phyloP scores from a whole-genome alignment of 1,284 basidiomycete species.

The Sanguinoderma infundibulare region DNA sequence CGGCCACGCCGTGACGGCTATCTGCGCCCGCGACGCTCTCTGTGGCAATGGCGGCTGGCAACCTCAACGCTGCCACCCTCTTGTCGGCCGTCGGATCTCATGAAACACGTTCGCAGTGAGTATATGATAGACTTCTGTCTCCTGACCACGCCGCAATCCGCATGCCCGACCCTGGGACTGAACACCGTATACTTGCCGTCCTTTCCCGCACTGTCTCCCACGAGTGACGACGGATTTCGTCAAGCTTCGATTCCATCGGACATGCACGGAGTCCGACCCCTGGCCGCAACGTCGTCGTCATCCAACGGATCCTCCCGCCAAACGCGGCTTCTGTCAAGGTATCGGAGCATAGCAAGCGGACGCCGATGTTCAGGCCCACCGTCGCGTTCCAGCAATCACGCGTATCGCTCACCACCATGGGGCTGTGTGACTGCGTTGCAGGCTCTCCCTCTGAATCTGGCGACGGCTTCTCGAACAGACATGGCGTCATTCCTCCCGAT shows the following conservation, averaged over 20 bases:
- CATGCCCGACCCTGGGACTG: constrained; percentile 1
- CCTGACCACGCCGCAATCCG: constrained; percentile 15
- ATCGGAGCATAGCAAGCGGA: background rate
- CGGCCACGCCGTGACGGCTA: background rate
- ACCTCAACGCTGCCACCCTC: background rate
- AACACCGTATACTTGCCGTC: background rate
- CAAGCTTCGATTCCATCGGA: background rate
- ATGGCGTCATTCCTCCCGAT: background rate
- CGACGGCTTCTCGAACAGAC: background rate
- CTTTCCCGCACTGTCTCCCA: constrained; percentile 9
- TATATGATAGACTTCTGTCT: constrained; percentile 6
- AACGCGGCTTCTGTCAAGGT: background rate
- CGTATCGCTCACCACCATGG: background rate
- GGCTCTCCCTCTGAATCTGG: too few species aligned
- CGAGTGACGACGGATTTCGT: constrained; percentile 2
- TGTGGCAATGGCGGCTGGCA: background rate
- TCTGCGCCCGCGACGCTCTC: background rate
- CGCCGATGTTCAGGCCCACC: too few species aligned
- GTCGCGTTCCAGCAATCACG: too few species aligned
- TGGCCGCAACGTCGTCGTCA: background rate
- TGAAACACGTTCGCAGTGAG: background rate
- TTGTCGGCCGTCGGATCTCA: constrained; percentile 19
- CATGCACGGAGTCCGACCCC: background rate
- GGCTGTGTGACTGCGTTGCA: background rate
- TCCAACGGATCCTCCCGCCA: background rate